Conservation (phyloP, 768 basidiomycete species). For the Dioszegia crocea region DNA sequence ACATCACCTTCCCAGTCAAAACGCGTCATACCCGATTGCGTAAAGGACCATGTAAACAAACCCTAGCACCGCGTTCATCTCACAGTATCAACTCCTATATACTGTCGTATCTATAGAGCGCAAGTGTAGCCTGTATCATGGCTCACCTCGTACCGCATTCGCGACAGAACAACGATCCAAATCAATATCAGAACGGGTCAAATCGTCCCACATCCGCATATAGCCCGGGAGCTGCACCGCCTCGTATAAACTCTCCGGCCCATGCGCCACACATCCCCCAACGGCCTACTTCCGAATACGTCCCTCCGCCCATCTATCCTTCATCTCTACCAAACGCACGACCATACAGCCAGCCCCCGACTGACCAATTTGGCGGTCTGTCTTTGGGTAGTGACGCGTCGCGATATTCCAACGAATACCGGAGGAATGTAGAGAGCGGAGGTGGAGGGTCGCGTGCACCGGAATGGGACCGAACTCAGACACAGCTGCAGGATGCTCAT, state of each 20-base stretch:
- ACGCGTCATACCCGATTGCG: no score
- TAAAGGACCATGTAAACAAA: no score
- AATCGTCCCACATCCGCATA: background rate
- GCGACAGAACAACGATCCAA: background rate
- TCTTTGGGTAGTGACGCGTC: constrained; percentile 1
- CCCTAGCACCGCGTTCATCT: no score
- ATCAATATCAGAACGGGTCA: background rate
- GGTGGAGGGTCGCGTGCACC: background rate
- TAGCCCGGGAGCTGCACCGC: constrained; percentile 3
- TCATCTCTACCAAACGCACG: background rate
- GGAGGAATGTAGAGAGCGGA: background rate
- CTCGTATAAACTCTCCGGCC: no score
- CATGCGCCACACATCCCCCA: constrained; percentile 1
- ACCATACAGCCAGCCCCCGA: constrained; percentile 3
- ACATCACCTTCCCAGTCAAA: no score
- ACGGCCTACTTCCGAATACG: constrained; percentile 3
- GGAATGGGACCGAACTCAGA: background rate
- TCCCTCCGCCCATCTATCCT: constrained; percentile 1
- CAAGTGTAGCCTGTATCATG: no score
- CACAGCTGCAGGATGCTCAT: background rate
- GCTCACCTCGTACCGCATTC: constrained; percentile 4
- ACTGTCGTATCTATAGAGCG: no score
- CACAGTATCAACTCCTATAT: no score
- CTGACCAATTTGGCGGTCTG: background rate
- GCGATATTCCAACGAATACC: background rate